Base-by-base conservation (phyloP, 306 rosid genomes). In the Astragalus glycyphyllos region DNA sequence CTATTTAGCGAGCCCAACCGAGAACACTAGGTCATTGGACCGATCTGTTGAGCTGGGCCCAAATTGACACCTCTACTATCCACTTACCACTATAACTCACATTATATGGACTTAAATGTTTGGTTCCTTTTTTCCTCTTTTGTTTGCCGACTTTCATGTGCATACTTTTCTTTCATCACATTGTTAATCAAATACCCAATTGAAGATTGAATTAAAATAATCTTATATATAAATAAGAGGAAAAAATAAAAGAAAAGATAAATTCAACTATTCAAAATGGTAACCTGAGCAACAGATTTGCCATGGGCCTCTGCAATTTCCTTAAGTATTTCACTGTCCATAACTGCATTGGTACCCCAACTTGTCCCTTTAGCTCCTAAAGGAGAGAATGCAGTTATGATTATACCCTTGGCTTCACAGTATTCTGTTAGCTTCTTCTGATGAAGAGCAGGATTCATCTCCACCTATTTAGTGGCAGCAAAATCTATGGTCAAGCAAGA, bases 321-420 rank as follows among this genome's bases (percentile, higher is more conserved):
- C 13, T 79, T 72, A 35, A 86, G 86, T 35, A 84, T 35, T 15
- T 81, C 58, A 66, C 47, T 78, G 6, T 86, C 86, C 83, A 84
- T 23, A 44, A 84, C 85, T 35, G 38, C 74, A 49, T 77, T 82
- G 26, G 62, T 5, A 2, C 91, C 91, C 85, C 86, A 76, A 5
- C 70, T 38, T 0, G 84, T 5, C 4, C 88, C 88, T 12, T 31
- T 77, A 54, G 84, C 86, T 51, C 88, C 84, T 69, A 84, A 26
- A 15, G 91, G 87, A 37, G 88, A 87, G 65, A 12, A 87, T 11
- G 91, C 91, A 42, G 87, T 87, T 58, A 84, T 74, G 10, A 82
- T 64, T 10, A 84, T 49, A 13, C 71, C 78, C 41, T 84, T 84
- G 4, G 67, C 74, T 5, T 69, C 50, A 71, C 86, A 81, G 10